Percentiles rank a stretch among this genome's conserved stretches.
phyloP scores from a whole-genome alignment of 2,329 filamentous ascomycete genomes.

The Pseudocercospora ulei region DNA sequence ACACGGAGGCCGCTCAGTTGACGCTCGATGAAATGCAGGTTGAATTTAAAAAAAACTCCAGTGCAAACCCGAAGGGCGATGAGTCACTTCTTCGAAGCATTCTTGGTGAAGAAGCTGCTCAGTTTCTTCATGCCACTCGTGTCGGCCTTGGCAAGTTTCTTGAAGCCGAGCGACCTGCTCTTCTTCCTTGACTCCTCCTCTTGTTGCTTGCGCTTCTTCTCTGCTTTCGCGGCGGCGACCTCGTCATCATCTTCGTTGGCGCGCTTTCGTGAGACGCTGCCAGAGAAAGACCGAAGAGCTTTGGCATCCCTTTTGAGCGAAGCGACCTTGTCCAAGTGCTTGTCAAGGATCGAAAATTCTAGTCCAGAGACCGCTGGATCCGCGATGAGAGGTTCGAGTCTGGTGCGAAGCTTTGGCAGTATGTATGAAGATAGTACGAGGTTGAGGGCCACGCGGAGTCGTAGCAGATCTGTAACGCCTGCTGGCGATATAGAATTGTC shows the following conservation, averaged over 20 bases:
- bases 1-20: too few relatives aligned
- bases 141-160: conserved; percentile 79
- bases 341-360: conserved; percentile 61
- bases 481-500: conserved; percentile 8
- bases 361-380: conserved; percentile 29
- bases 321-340: conserved; percentile 57
- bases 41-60: too few relatives aligned
- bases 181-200: conserved; percentile 84
- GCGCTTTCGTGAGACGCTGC: conserved; percentile 60
- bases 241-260: conserved; percentile 52
- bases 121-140: conserved; percentile 93
- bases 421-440: conserved; percentile 58
- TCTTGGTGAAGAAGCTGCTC: conserved; percentile 82
- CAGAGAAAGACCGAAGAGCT: conserved; percentile 55
- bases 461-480: conserved; percentile 51
- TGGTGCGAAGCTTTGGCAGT: conserved; percentile 37
- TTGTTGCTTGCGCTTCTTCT: conserved; percentile 74
- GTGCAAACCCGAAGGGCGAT: too few relatives aligned
- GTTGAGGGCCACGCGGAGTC: conserved; percentile 53
- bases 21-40: too few relatives aligned
- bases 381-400: conserved; percentile 42
- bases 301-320: conserved; percentile 61
- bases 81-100: conserved; percentile 18
- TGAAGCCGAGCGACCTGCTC: conserved; percentile 64
- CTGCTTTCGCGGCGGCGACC: conserved; percentile 48